Evolutionary conservation across 2,329 filamentous ascomycete genomes (phyloP), one percentile per base, ranked within the genome.

Genomic region (Sclerotinia glacialis): DNA sequence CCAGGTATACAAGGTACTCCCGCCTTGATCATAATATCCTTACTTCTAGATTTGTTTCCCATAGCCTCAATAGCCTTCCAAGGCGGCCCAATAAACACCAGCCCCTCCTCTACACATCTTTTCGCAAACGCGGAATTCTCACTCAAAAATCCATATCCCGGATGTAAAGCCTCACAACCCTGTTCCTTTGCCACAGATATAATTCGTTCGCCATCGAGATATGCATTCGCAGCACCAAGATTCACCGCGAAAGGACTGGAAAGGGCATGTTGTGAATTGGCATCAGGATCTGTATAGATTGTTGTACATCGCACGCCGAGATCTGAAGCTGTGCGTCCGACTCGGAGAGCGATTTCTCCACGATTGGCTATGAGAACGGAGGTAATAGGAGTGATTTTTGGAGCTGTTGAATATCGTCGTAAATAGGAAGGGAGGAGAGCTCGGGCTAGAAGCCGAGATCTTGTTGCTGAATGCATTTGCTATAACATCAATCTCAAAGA

Each of bases 321-420:
- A 70, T 90, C 87, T 61, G 91, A 84, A 44, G 95, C 95, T 28
- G 95, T 99, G 71, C 89, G 87, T 71, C 93, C 90, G 72, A 99
- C 95, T 72, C 95, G 91, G 77, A 99, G 83, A 60, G 95, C 95
- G 73, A 99, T 99, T 79, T 99, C 95, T 73, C 95, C 95, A 73
- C 95, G 89, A 78, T 99, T 99, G 64, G 95, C 95, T 76, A 99
- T 98, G 31, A 99, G 84, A 52, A 98, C 90, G 11, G 93, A 96
- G 65, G 87, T 88, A 71, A 89, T 85, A 40, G 85, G 83, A 18
- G 80, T 83, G 56, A 65, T 49, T 44, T 68, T 44, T 21, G 68
- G 26, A 28, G 66, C 44, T 18, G 68, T 68, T 44, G 70, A 71
- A 46, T 71, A 64, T 49, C 69, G 67, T 37, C 71, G 71, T 26